phyloP scores from a whole-genome alignment of 345 rosid genomes.

The Citrus trifoliata region DNA sequence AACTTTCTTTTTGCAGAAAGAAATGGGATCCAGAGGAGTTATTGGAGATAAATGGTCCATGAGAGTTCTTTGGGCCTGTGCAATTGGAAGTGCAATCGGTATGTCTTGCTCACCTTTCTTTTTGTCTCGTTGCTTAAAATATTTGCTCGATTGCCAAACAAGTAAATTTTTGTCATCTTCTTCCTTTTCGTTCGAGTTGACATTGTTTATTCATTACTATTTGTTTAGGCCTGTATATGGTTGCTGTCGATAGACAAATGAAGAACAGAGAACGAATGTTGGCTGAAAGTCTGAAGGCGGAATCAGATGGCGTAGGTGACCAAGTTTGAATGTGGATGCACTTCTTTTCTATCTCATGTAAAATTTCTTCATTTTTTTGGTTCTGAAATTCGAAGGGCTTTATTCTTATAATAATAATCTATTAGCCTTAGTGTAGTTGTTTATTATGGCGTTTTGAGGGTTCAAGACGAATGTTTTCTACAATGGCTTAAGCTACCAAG shows the following conservation, averaged over 20 bases:
- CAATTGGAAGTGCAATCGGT: slow-evolving; percentile 69
- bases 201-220: background rate
- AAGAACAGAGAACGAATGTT: slow-evolving; percentile 64
- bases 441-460: background rate
- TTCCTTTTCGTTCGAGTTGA: background rate
- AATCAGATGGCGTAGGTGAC: slow-evolving; percentile 44
- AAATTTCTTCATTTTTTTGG: slow-evolving; percentile 12
- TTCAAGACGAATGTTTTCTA: background rate
- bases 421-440: background rate
- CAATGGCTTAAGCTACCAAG: background rate
- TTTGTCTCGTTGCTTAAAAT: background rate
- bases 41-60: slow-evolving; percentile 72
- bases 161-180: background rate
- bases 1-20: slow-evolving; percentile 11
- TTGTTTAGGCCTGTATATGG: slow-evolving; percentile 73
- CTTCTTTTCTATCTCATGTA: background rate
- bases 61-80: slow-evolving; percentile 76
- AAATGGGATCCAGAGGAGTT: slow-evolving; percentile 49
- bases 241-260: slow-evolving; percentile 69
- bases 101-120: background rate
- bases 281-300: slow-evolving; percentile 61
- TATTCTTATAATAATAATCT: background rate
- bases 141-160: background rate
- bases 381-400: background rate
- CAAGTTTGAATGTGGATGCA: slow-evolving; percentile 25